phyloP scores from a whole-genome alignment of 345 rosid species.

The Gynandropsis gynandra region DNA sequence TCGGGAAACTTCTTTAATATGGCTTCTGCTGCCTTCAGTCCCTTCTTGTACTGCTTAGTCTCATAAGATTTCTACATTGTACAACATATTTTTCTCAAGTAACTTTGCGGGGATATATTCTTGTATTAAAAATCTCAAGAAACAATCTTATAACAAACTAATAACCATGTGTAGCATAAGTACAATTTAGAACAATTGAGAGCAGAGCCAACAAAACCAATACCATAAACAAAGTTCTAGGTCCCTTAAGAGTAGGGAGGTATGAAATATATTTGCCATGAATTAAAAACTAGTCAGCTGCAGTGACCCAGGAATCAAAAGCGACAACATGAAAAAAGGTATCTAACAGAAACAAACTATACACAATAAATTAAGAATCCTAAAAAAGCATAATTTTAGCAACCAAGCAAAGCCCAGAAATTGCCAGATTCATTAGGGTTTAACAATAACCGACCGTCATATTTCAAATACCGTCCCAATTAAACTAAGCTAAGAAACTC shows the following conservation, averaged over 20 bases:
- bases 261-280: background rate
- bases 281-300: no score
- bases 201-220: background rate
- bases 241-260: no score
- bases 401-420: slow-evolving; percentile 15
- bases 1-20: slow-evolving; percentile 93
- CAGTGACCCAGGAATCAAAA: background rate
- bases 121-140: background rate
- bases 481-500: slow-evolving; percentile 10
- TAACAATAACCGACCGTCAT: background rate
- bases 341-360: background rate
- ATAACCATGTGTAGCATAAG: no score
- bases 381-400: slow-evolving; percentile 8
- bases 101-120: background rate
- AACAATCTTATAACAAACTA: no score
- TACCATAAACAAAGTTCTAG: background rate
- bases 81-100: slow-evolving; percentile 9
- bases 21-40: slow-evolving; percentile 96
- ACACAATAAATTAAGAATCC: background rate
- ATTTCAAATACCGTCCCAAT: background rate
- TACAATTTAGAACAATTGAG: background rate
- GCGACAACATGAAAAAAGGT: background rate
- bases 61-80: slow-evolving; percentile 91
- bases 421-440: slow-evolving; percentile 22
- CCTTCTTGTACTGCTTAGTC: slow-evolving; percentile 97